Base-by-base conservation (phyloP, 2,329 filamentous ascomycete species). In the Ophiostoma perfectum region DNA sequence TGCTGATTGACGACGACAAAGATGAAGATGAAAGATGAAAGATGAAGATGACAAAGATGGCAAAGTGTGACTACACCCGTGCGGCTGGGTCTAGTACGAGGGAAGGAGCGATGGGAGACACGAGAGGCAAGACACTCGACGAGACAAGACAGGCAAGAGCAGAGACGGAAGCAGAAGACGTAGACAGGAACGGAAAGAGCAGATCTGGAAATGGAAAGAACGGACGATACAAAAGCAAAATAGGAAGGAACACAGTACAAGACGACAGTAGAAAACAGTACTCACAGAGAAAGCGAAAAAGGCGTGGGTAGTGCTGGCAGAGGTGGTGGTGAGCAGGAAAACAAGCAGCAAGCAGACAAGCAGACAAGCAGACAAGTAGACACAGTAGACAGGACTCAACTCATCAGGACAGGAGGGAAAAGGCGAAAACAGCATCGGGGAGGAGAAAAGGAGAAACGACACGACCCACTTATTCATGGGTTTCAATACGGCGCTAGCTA, bases 401-500 rank as follows among this genome's bases (percentile, higher is more conserved):
- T 27, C 27, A 27, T 27, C 27, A 27, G 27, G 27, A 60, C 5
- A 60, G 55, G 55, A 60, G 27, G 55, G 27, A 18, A 38, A 38
- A 27, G 38, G 27, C 27, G 55, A 60, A 38, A 60, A 58, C 52
- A 58, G 52, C 27, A 11, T 36, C 18, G 14, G 55, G 52, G 27
- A 60, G 55, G 27, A 60, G 27, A 60, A 60, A 60, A 60, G 55
- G 55, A 60, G 55, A 60, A 60, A 60, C 4, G 55, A 38, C 3
- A 38, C 4, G 55, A 38, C 27, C 55, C 55, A 60, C 55, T 38
- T 60, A 39, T 60, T 6, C 38, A 60, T 38, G 55, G 52, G 70
- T 70, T 70, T 68, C 69, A 70, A 64, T 16, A 9, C 18, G 1
- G 68, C 66, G 68, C 72, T 72, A 71, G 65, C 49, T 52, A 8